Evolutionary conservation across 768 basidiomycete genomes (phyloP).

Genomic region (Tephrocybe sp.): DNA sequence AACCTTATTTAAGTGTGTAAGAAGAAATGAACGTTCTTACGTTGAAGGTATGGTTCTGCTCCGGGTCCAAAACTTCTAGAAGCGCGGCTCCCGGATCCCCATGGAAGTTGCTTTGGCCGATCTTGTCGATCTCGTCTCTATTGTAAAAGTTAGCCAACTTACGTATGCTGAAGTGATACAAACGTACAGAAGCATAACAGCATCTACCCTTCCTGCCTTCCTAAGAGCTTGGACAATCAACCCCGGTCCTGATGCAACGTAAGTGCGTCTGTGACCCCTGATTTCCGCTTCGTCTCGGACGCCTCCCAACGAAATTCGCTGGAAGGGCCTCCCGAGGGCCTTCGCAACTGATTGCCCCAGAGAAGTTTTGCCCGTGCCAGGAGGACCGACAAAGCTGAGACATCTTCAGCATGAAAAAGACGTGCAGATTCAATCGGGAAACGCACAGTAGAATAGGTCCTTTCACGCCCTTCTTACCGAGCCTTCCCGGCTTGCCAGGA

Average conservation of each 20-base stretch:
- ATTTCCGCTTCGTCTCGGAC: conserved; percentile 87
- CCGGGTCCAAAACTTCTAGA: conserved; percentile 91
- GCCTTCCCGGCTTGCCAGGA: conserved; percentile 13
- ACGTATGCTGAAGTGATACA: conserved; percentile 19
- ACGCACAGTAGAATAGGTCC: conserved; percentile 71
- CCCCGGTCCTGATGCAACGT: conserved; percentile 88
- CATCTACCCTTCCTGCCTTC: conserved; percentile 79
- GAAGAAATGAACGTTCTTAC: conserved; percentile 32
- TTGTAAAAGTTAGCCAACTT: not conserved
- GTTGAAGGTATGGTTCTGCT: conserved; percentile 85
- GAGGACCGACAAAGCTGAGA: conserved; percentile 86
- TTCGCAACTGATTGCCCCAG: conserved; percentile 88
- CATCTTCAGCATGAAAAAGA: too few species aligned
- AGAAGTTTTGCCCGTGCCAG: conserved; percentile 90
- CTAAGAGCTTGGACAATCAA: conserved; percentile 84
- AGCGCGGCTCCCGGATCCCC: conserved; percentile 91
- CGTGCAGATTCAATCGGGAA: not conserved
- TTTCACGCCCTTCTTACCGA: conserved; percentile 51
- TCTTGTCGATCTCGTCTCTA: conserved; percentile 91
- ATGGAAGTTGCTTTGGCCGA: conserved; percentile 84
- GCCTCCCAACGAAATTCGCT: conserved; percentile 89
- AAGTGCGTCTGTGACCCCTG: conserved; percentile 65
- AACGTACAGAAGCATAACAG: conserved; percentile 68
- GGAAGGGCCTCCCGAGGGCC: conserved; percentile 82
- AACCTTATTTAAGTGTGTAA: not conserved